Base-by-base conservation (phyloP, 768 basidiomycete genomes). In the Amyloporia xantha region DNA sequence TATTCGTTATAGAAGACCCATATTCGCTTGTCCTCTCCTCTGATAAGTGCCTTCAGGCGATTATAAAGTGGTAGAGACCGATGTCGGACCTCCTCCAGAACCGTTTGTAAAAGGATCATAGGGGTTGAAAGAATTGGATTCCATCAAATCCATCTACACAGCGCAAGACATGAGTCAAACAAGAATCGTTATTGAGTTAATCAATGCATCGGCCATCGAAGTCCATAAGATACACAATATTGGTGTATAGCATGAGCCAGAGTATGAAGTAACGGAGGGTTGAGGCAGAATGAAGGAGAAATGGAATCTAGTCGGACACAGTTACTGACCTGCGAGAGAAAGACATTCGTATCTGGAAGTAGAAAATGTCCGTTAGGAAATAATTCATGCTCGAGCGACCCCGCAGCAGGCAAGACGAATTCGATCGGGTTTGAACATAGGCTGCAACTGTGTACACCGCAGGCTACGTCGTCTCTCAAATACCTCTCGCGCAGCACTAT, bases 61-160 rank as follows among this genome's bases (percentile, higher is more conserved):
- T 93, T 97, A 68, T 91, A 92, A 13, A 98, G 69, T 3, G 95
- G 95, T 21, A 98, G 69, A 1, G 89, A 92, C 17, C 96, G 78
- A 63, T 98, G 96, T 50, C 95, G 78, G 51, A 97, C 92, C 79
- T 99, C 96, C 55, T 96, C 90, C 45, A 98, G 72, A 2, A 97
- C 94, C 0, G 95, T 99, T 67, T 98, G 95, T 2, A 96, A 78
- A 20, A 99, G 71, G 48, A 99, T 84, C 47, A 97, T 81, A 0
- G 94, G 91, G 72, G 0, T 68, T 75, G 58, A 94, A 89, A 1
- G 81, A 69, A 1, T 76, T 68, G 0, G 87, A 89, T 64, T 92
- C 88, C 33, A 98, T 72, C 45, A 98, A 74, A 67, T 99, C 96
- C 88, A 98, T 97, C 90, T 96, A 57, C 12, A 48, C 19, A 30